Evolutionary conservation across 148 eudicot species (phyloP).

Genomic region (Fagopyrum homotropicum): DNA sequence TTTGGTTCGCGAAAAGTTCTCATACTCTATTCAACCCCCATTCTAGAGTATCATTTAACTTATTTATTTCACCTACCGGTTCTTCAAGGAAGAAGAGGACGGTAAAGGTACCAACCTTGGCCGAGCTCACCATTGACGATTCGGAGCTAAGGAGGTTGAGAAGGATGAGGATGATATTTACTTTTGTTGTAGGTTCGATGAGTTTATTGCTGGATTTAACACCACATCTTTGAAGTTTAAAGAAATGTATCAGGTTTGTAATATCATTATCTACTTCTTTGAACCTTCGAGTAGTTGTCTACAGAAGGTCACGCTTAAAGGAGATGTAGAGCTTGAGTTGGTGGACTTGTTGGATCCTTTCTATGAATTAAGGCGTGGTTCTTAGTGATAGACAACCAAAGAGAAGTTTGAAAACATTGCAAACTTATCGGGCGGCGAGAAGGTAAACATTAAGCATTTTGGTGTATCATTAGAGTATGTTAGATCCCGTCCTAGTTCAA

Average conservation of each 20-base stretch:
- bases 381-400: slow-evolving; percentile 97
- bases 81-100: slow-evolving; percentile 44
- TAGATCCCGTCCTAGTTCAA: not conserved
- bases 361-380: slow-evolving; percentile 95
- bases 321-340: slow-evolving; percentile 94
- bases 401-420: slow-evolving; percentile 96
- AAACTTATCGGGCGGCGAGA: slow-evolving; percentile 96
- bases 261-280: not conserved
- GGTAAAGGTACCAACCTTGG: slow-evolving; percentile 61
- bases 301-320: slow-evolving; percentile 98
- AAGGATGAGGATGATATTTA: slow-evolving; percentile 62
- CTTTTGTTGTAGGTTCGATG: slow-evolving; percentile 69
- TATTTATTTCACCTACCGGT: no score
- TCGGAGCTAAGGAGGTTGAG: slow-evolving; percentile 84
- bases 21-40: no score
- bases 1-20: no score
- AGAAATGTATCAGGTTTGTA: slow-evolving; percentile 96
- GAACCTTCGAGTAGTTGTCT: not conserved
- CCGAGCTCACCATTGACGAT: slow-evolving; percentile 85
- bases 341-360: slow-evolving; percentile 98
- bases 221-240: slow-evolving; percentile 84
- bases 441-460: slow-evolving; percentile 38
- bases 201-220: slow-evolving; percentile 96
- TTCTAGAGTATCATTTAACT: no score
- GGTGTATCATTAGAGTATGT: slow-evolving; percentile 1